These are phyloP conservation scores for Prunella vulgaris DNA, from an alignment of 257 asterid species.

Conservation along the genomic window DNA sequence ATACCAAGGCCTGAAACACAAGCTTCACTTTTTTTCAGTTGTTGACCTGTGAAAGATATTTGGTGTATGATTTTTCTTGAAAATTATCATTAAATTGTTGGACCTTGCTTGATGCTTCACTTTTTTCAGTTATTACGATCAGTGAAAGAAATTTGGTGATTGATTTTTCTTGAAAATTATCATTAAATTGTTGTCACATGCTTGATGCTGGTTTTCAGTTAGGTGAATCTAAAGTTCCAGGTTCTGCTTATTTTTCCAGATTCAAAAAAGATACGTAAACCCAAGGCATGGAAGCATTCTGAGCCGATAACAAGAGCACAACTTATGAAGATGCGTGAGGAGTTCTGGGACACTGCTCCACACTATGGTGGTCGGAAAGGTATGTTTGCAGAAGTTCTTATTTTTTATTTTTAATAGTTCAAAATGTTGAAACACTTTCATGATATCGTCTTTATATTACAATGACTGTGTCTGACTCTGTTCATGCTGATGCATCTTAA, in stretches of 20 bases:
- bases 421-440: too few relatives aligned
- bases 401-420: too few relatives aligned
- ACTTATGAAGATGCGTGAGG: conserved; percentile 57
- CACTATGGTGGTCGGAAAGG: conserved; percentile 80
- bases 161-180: too few relatives aligned
- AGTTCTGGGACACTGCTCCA: conserved; percentile 82
- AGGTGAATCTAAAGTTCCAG: not conserved
- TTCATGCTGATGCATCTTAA: too few relatives aligned
- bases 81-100: not conserved
- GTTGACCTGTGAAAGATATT: too few relatives aligned
- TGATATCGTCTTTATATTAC: too few relatives aligned
- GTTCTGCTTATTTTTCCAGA: conserved; percentile 28
- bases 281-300: conserved; percentile 70
- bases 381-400: conserved; percentile 1
- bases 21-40: too few relatives aligned
- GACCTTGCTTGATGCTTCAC: not conserved
- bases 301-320: conserved; percentile 61
- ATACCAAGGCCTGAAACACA: conserved; percentile 55
- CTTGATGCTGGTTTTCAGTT: not conserved
- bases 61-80: too few relatives aligned
- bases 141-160: too few relatives aligned
- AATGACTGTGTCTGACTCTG: too few relatives aligned
- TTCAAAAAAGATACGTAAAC: conserved; percentile 56
- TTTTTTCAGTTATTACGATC: too few relatives aligned
- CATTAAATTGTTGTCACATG: not conserved